Conservation (phyloP, 495 filamentous ascomycete genomes). For the Penicillium egyptiacum region DNA sequence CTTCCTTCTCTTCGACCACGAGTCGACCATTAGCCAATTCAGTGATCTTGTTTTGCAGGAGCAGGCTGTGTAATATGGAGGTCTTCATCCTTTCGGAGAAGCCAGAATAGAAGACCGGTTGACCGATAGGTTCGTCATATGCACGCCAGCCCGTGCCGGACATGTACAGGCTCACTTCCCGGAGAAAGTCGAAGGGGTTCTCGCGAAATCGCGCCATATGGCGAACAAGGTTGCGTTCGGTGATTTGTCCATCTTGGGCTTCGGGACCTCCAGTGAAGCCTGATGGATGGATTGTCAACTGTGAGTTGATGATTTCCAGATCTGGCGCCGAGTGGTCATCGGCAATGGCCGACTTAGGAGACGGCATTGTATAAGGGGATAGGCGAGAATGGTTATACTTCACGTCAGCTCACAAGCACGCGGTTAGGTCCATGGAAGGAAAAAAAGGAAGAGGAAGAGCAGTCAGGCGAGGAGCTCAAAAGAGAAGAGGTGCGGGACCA, state of each 20-base stretch:
- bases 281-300: conserved; percentile 77
- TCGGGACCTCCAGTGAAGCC: conserved; percentile 56
- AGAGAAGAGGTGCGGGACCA: conserved; percentile 13
- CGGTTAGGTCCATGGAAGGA: neutral
- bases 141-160: conserved; percentile 90
- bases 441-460: neutral
- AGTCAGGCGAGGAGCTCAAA: neutral
- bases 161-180: conserved; percentile 87
- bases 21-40: conserved; percentile 76
- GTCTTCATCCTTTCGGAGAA: conserved; percentile 88
- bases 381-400: conserved; percentile 10
- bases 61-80: conserved; percentile 67
- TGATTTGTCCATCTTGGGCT: conserved; percentile 43
- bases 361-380: conserved; percentile 31
- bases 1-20: conserved; percentile 70
- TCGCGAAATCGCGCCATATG: conserved; percentile 79
- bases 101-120: conserved; percentile 88
- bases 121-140: conserved; percentile 87
- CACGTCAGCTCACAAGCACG: conserved; percentile 9
- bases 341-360: conserved; percentile 34
- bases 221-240: conserved; percentile 73
- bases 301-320: conserved; percentile 75
- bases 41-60: conserved; percentile 69
- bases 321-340: conserved; percentile 65
- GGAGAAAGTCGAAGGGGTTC: conserved; percentile 76